A percentile compares a stretch with the other conserved stretches of the same genome.
These are phyloP conservation scores for Tephrocybe rancida DNA, from an alignment of 768 basidiomycete species.

Conservation along the genomic window DNA sequence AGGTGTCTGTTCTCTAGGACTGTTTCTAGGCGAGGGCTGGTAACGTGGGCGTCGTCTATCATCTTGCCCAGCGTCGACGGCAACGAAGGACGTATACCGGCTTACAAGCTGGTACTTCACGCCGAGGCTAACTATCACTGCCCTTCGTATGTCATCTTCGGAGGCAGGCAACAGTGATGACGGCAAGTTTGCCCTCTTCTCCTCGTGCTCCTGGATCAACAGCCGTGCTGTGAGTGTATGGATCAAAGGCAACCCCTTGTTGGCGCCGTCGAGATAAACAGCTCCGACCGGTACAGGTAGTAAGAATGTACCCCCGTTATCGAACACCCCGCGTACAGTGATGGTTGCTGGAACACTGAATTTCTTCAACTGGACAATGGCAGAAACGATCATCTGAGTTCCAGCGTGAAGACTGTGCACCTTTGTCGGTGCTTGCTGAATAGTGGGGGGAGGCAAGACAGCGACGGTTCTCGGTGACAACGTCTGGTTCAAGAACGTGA, in stretches of 20 bases:
- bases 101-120: conserved; percentile 54
- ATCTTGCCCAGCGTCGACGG: conserved; percentile 41
- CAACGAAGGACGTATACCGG: conserved; percentile 58
- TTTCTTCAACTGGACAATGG: conserved; percentile 31
- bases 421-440: conserved; percentile 37
- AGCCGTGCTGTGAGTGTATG: conserved; percentile 58
- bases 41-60: conserved; percentile 2
- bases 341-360: conserved; percentile 32
- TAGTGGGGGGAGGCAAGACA: conserved; percentile 25
- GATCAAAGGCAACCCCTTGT: conserved; percentile 38
- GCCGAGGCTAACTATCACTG: conserved; percentile 52
- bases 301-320: conserved; percentile 32
- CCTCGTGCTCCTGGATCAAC: conserved; percentile 55
- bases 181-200: conserved; percentile 33
- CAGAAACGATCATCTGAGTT: conserved; percentile 34
- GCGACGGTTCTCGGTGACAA: conserved; percentile 21
- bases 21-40: background rate
- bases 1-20: background rate
- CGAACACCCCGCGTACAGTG: conserved; percentile 35
- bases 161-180: conserved; percentile 25
- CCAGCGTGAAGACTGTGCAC: conserved; percentile 38
- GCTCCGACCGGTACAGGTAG: conserved; percentile 31
- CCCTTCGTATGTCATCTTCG: conserved; percentile 38
- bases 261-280: conserved; percentile 33
- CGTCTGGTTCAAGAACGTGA: conserved; percentile 19